phyloP scores from a whole-genome alignment of 2,329 filamentous ascomycete species.

The Cladophialophora bantiana region DNA sequence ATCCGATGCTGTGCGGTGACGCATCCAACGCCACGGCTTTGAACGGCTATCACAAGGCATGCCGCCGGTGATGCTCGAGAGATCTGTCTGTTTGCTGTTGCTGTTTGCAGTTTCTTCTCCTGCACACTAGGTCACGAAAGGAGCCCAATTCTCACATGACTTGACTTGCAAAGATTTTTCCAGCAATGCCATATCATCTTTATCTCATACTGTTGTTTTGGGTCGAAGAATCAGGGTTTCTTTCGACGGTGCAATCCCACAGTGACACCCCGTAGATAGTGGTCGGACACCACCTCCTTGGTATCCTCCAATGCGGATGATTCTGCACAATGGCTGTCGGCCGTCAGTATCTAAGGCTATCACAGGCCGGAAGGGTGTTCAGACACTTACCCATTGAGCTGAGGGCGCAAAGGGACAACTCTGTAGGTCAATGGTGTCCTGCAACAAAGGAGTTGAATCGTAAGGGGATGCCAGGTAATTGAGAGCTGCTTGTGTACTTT shows the following conservation, averaged over 20 bases:
- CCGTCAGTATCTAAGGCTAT: not conserved
- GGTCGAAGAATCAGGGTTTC: conserved; percentile 14
- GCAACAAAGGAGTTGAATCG: conserved; percentile 17
- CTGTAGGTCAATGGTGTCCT: conserved; percentile 28
- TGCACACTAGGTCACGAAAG: not conserved
- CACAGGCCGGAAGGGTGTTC: not conserved
- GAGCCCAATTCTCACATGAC: not conserved
- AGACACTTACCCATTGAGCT: conserved; percentile 25
- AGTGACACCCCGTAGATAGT: conserved; percentile 16
- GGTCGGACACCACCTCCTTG: conserved; percentile 25
- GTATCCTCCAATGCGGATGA: conserved; percentile 33
- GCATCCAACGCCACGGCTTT: not conserved
- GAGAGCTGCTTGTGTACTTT: conserved; percentile 21
- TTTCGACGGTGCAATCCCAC: conserved; percentile 9
- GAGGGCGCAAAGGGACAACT: conserved; percentile 17
- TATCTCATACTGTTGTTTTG: conserved; percentile 10
- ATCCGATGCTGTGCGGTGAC: not conserved
- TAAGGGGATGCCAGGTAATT: conserved; percentile 26
- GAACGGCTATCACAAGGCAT: conserved; percentile 1
- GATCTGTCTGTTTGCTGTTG: not conserved
- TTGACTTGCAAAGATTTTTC: conserved; percentile 9
- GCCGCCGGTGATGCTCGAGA: not conserved
- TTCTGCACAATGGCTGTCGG: conserved; percentile 25
- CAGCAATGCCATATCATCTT: not conserved
- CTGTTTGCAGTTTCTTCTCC: not conserved